Percentiles rank a stretch among this genome's conserved stretches.
Evolutionary conservation across 768 basidiomycete species (phyloP).

Genomic region (Erythrobasidium yunnanense): DNA sequence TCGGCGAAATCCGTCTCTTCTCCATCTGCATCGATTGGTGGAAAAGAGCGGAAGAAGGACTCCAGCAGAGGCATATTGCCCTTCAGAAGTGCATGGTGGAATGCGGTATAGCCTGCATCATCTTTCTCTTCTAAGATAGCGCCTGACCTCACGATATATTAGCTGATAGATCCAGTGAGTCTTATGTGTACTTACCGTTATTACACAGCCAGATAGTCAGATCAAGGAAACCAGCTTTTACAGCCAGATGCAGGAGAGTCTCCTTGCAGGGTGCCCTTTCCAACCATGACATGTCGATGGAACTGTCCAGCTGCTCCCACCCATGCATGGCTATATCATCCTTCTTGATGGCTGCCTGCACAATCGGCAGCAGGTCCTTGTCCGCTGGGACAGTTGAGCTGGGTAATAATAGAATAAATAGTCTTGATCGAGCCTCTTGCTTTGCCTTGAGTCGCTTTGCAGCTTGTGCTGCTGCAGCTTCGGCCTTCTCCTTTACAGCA

Average conservation of each 20-base stretch:
- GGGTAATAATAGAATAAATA: too few relatives aligned
- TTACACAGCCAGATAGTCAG: conserved; percentile 33
- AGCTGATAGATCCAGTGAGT: too few relatives aligned
- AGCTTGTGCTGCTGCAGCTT: too few relatives aligned
- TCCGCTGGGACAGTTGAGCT: too few relatives aligned
- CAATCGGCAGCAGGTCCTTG: too few relatives aligned
- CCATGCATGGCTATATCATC: conserved; percentile 58
- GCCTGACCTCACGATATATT: conserved; percentile 45
- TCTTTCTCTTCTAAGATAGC: conserved; percentile 64
- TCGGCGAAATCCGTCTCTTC: background rate
- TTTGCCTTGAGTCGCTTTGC: too few relatives aligned
- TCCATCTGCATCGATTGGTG: conserved; percentile 43
- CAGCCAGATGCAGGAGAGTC: conserved; percentile 61
- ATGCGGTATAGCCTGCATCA: conserved; percentile 51
- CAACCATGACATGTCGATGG: background rate
- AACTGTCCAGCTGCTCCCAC: too few relatives aligned
- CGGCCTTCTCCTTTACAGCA: background rate
- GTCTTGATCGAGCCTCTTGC: too few relatives aligned
- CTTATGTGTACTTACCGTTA: too few relatives aligned
- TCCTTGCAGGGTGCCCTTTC: conserved; percentile 50
- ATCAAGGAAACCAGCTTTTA: conserved; percentile 48
- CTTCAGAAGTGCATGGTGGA: conserved; percentile 54
- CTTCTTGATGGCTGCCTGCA: conserved; percentile 52
- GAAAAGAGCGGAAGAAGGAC: conserved; percentile 55
- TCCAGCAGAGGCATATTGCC: conserved; percentile 51